Evolutionary conservation across 257 asterid species (phyloP).

Genomic region (Penstemon davidsonii): DNA sequence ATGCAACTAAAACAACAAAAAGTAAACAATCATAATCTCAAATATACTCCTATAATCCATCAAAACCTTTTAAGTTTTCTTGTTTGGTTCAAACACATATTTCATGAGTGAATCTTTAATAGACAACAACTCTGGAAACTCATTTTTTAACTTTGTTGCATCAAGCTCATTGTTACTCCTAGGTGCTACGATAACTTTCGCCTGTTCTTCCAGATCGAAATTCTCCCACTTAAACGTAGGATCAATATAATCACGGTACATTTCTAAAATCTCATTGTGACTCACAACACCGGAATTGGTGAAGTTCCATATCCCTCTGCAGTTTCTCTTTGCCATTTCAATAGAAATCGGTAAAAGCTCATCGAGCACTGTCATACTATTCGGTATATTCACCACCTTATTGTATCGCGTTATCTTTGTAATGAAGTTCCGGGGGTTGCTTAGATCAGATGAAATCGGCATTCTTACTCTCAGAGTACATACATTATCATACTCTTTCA

Average conservation of each 20-base stretch:
- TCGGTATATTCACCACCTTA: slow-evolving; percentile 28
- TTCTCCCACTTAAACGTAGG: slow-evolving; percentile 27
- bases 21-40: background rate
- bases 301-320: slow-evolving; percentile 37
- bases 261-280: slow-evolving; percentile 37
- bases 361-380: slow-evolving; percentile 36
- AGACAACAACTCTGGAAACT: slow-evolving; percentile 32
- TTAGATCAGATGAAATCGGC: slow-evolving; percentile 25
- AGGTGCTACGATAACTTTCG: slow-evolving; percentile 31
- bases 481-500: slow-evolving; percentile 24
- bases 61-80: background rate
- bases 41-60: background rate
- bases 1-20: background rate
- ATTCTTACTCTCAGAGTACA: slow-evolving; percentile 26
- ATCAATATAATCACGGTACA: slow-evolving; percentile 33
- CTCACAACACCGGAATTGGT: slow-evolving; percentile 37
- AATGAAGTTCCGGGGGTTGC: slow-evolving; percentile 23
- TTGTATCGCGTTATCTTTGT: slow-evolving; percentile 23
- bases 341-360: slow-evolving; percentile 36
- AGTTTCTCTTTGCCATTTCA: slow-evolving; percentile 41
- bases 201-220: slow-evolving; percentile 37
- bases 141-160: slow-evolving; percentile 30
- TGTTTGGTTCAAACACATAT: slow-evolving; percentile 37
- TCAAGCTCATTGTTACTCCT: slow-evolving; percentile 35
- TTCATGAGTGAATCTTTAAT: slow-evolving; percentile 32